phyloP scores from a whole-genome alignment of 352 stramenopile genomes.

The Poterioochromonas sp. region DNA sequence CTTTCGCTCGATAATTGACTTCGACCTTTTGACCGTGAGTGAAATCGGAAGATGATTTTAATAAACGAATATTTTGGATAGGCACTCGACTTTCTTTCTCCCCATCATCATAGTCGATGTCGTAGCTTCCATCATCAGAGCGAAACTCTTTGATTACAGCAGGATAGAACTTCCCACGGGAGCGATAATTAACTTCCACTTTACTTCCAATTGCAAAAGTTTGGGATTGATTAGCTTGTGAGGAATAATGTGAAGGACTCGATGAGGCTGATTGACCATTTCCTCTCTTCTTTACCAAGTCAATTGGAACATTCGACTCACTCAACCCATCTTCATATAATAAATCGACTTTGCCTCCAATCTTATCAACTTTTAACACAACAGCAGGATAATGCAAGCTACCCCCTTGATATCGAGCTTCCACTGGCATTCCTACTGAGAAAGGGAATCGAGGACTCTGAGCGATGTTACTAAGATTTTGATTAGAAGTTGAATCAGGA shows the following conservation, averaged over 20 bases:
- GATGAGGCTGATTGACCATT: no score
- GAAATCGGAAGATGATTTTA: no score
- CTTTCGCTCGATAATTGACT: no score
- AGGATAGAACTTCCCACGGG: constrained; percentile 53
- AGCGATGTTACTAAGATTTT: neutral
- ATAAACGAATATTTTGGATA: neutral
- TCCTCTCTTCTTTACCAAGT: constrained; percentile 50
- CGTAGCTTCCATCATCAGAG: constrained; percentile 57
- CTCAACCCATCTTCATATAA: constrained; percentile 56
- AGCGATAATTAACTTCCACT: constrained; percentile 51
- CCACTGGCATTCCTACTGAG: neutral
- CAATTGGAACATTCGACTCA: constrained; percentile 43
- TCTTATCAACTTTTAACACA: neutral
- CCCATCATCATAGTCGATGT: constrained; percentile 54
- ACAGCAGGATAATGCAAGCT: neutral
- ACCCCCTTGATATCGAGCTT: neutral
- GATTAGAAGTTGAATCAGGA: neutral
- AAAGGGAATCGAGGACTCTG: neutral
- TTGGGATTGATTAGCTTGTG: no score
- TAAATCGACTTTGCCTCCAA: constrained; percentile 41
- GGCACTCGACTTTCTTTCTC: constrained; percentile 32
- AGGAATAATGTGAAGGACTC: no score
- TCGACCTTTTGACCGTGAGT: no score
- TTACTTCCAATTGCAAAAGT: constrained; percentile 46
- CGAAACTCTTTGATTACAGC: constrained; percentile 54